phyloP scores from a whole-genome alignment of 2,329 filamentous ascomycete species.

The Penicillium sp. region DNA sequence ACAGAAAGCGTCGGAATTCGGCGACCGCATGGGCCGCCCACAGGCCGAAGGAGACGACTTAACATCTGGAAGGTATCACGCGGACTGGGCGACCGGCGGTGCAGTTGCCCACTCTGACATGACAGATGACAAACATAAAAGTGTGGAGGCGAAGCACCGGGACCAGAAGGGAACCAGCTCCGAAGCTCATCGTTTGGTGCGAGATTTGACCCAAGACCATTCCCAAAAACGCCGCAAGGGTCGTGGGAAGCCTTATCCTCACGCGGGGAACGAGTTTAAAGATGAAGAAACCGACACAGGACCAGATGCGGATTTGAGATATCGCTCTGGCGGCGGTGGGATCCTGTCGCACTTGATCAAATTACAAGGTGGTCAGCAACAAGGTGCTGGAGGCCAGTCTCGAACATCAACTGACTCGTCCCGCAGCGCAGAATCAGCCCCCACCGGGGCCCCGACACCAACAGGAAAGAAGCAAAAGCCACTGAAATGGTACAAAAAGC shows the following conservation, averaged over 20 bases:
- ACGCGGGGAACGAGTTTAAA: slow-evolving; percentile 12
- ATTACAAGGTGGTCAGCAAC: slow-evolving; percentile 15
- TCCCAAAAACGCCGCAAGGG: slow-evolving; percentile 22
- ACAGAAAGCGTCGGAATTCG: slow-evolving; percentile 17
- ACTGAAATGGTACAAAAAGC: slow-evolving; percentile 39
- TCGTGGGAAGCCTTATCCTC: slow-evolving; percentile 16
- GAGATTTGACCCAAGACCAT: slow-evolving; percentile 32
- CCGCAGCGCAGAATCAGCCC: slow-evolving; percentile 8
- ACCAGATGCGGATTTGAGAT: slow-evolving; percentile 19
- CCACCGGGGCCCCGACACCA: slow-evolving; percentile 5
- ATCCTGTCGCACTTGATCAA: slow-evolving; percentile 36
- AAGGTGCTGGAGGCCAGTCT: slow-evolving; percentile 5
- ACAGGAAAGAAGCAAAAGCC: slow-evolving; percentile 22
- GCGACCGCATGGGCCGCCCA: slow-evolving; percentile 26
- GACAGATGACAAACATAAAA: slow-evolving; percentile 35
- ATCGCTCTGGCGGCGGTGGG: slow-evolving; percentile 32
- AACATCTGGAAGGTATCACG: slow-evolving; percentile 24
- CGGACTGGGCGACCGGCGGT: slow-evolving; percentile 30
- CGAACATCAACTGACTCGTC: slow-evolving; percentile 14
- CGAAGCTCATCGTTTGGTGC: slow-evolving; percentile 36
- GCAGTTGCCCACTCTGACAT: slow-evolving; percentile 28
- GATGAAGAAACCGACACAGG: slow-evolving; percentile 10
- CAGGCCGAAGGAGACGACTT: slow-evolving; percentile 29
- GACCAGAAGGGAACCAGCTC: slow-evolving; percentile 28
- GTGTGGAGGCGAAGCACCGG: slow-evolving; percentile 26